Base-by-base conservation (phyloP, 169 alveolate genomes). In the Amoebophrya sp. region DNA sequence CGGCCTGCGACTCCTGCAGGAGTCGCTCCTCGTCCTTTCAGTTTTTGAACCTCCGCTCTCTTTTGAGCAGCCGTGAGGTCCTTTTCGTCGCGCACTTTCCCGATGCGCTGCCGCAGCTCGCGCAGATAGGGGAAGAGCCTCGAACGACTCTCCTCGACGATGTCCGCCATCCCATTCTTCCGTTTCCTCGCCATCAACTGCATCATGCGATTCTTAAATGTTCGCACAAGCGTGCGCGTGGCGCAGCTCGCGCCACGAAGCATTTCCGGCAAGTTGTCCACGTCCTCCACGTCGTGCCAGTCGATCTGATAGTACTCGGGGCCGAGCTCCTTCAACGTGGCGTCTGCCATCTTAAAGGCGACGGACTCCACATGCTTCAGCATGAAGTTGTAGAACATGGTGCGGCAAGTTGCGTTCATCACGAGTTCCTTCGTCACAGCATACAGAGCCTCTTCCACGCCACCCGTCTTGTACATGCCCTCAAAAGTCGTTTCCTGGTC, bases 301-400 rank as follows among this genome's bases (percentile, higher is more conserved):
- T 65, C 83, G 83, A 65, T 10, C 12, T 6, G 12, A 36, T 65
- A 65, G 33, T 26, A 65, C 26, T 65, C 83, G 38, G 83, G 83
- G 38, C 83, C 83, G 2, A 6, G 0, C 83, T 65, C 33, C 33
- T 65, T 36, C 33, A 65, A 29, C 83, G 83, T 36, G 83, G n/a
- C 18, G 38, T 65, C 33, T 26, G 83, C 83, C 39, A 36, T 26
- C 26, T 65, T 65, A 29, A 18, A 1, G 36, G 83, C 83, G 2
- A 65, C 0, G 26, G 18, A 1, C 83, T 65, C 83, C 39, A 65
- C n/a, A 6, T 1, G 2, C 33, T 18, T 29, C 83, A 65, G 33
- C 83, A 65, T 65, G 83, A 65, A 65, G 33, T 65, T 65, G 83
- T 6, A 65, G 83, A 65, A 65, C 83, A 65, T 65, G 2, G n/a